Conservation (phyloP, 2,329 filamentous ascomycete genomes). For the Cadophora luteo-olivacea region DNA sequence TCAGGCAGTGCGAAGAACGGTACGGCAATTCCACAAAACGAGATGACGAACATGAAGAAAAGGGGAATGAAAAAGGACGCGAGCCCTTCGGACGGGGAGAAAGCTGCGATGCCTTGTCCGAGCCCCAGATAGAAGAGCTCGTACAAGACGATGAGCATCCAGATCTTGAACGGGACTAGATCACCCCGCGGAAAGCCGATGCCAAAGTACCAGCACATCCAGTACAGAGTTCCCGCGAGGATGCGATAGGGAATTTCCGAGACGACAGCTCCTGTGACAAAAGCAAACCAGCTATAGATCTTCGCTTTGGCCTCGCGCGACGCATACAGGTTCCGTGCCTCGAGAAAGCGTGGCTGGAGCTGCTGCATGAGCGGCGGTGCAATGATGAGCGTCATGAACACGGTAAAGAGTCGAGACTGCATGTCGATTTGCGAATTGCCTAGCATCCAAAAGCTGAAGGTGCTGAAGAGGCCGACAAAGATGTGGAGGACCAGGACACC, state of each 20-base stretch:
- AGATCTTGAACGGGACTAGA: neutral
- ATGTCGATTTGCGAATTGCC: neutral
- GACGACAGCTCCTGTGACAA: neutral
- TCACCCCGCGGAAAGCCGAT: neutral
- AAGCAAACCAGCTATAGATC: conserved; percentile 10
- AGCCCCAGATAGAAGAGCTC: conserved; percentile 12
- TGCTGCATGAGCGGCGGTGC: conserved; percentile 15
- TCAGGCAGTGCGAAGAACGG: neutral
- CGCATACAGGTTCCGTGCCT: neutral
- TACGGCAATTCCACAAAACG: neutral
- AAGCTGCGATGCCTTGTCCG: conserved; percentile 12
- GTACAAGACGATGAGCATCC: conserved; percentile 14
- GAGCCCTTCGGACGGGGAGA: conserved; percentile 1
- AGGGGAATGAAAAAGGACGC: conserved; percentile 8
- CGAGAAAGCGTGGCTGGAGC: conserved; percentile 8
- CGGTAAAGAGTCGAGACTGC: conserved; percentile 14
- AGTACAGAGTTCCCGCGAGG: neutral
- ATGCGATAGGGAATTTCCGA: neutral
- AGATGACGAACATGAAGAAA: conserved; percentile 3
- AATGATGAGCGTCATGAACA: conserved; percentile 7
- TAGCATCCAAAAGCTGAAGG: conserved; percentile 10
- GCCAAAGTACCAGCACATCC: conserved; percentile 5
- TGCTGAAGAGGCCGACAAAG: conserved; percentile 11
- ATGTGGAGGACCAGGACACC: conserved; percentile 1
- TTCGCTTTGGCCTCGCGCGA: conserved; percentile 6